phyloP scores from a whole-genome alignment of 2,329 filamentous ascomycete species.

The Alternaria sp. region DNA sequence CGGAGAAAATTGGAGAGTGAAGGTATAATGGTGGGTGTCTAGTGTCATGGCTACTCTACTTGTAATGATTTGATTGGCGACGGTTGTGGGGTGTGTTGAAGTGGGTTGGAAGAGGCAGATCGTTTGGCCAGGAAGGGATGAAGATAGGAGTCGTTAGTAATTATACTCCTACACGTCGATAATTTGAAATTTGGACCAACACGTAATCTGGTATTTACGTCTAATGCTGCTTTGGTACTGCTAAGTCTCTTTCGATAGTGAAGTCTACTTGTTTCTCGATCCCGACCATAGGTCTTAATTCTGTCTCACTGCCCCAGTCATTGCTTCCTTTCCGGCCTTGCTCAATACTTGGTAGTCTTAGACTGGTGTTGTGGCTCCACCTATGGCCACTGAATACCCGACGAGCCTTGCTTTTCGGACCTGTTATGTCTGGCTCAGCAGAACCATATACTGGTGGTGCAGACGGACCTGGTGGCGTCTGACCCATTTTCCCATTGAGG shows the following conservation, averaged over 20 bases:
- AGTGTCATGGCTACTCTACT: slow-evolving; percentile 61
- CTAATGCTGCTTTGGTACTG: background rate
- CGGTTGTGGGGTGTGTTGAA: slow-evolving; percentile 57
- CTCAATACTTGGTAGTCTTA: background rate
- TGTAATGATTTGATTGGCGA: slow-evolving; percentile 61
- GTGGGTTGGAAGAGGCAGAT: slow-evolving; percentile 62
- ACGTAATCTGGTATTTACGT: too few relatives aligned
- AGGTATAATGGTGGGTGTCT: slow-evolving; percentile 49
- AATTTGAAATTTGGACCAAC: too few relatives aligned
- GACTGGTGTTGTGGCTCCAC: background rate
- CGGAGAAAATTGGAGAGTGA: slow-evolving; percentile 44
- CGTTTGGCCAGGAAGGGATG: slow-evolving; percentile 60
- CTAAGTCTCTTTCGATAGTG: background rate
- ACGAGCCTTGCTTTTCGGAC: background rate
- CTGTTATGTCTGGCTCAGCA: background rate
- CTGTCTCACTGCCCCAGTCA: background rate
- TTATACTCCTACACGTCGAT: too few relatives aligned
- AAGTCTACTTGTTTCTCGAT: background rate
- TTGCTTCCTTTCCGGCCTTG: background rate
- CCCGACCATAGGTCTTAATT: background rate
- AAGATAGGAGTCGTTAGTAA: slow-evolving; percentile 34
- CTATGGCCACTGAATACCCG: background rate
- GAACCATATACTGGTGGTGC: background rate
- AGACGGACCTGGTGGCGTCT: background rate
- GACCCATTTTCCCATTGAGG: background rate